These are phyloP conservation scores for Agastache rugosa DNA, from an alignment of 257 asterid species.

Conservation along the genomic window DNA sequence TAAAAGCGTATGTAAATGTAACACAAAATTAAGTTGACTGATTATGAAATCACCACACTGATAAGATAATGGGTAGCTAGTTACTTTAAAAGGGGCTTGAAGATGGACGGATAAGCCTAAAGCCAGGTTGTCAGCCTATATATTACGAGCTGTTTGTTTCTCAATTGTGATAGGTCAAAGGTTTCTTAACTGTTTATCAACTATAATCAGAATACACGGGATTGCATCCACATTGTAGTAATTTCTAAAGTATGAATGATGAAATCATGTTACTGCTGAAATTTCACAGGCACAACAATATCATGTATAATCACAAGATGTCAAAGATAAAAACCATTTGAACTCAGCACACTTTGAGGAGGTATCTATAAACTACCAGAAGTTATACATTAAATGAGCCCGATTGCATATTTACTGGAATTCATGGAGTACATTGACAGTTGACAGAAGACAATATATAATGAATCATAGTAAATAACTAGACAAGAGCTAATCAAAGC, in stretches of 20 bases:
- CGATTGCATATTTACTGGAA: neutral
- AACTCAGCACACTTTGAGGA: neutral
- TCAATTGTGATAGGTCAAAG: neutral
- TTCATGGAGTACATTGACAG: neutral
- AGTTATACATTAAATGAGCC: neutral
- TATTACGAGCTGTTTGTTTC: neutral
- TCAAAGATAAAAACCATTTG: neutral
- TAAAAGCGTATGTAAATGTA: neutral
- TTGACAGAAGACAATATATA: constrained; percentile 8
- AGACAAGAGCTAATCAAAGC: neutral
- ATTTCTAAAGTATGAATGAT: neutral
- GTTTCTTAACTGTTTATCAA: neutral
- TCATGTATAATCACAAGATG: neutral
- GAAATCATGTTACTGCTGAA: neutral
- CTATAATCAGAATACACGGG: neutral
- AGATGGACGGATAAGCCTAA: neutral
- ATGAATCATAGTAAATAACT: neutral
- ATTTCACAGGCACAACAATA: neutral
- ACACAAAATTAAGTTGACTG: neutral
- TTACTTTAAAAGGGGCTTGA: constrained; percentile 14
- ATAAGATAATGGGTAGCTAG: constrained; percentile 14
- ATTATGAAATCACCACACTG: neutral
- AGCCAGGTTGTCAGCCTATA: constrained; percentile 21
- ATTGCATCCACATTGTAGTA: neutral
- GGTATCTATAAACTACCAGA: neutral